Conservation (phyloP, 805 yeast species). For the Pichia membranifaciens region DNA sequence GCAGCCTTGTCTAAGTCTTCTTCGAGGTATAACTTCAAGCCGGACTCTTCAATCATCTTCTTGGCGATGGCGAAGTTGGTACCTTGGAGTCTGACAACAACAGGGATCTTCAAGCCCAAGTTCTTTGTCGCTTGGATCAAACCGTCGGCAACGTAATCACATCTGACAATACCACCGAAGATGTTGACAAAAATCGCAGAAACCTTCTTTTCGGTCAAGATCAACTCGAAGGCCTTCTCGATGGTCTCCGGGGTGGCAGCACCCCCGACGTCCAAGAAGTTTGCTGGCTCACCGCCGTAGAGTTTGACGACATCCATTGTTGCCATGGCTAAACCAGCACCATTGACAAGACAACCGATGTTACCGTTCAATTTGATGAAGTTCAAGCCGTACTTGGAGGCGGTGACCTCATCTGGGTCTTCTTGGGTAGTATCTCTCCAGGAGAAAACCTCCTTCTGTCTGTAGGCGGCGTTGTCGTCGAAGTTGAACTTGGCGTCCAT, state of each 20-base stretch:
- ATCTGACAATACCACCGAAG: slow-evolving; percentile 99
- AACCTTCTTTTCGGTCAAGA: slow-evolving; percentile 82
- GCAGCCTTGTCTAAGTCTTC: slow-evolving; percentile 97
- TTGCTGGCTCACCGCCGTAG: slow-evolving; percentile 98
- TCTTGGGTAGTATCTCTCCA: slow-evolving; percentile 99
- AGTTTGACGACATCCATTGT: slow-evolving; percentile 98
- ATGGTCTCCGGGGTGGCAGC: slow-evolving; percentile 99
- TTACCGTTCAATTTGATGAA: slow-evolving; percentile 97
- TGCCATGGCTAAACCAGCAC: slow-evolving; percentile 99
- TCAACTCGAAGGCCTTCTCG: slow-evolving; percentile 92
- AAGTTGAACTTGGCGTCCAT: slow-evolving; percentile 99
- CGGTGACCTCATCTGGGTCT: slow-evolving; percentile 95
- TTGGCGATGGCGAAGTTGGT: slow-evolving; percentile 90
- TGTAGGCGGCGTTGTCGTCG: slow-evolving; percentile 92
- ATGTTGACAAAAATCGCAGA: slow-evolving; percentile 96
- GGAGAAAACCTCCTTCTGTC: slow-evolving; percentile 89
- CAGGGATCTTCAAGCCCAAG: slow-evolving; percentile 86
- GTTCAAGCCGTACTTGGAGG: slow-evolving; percentile 83
- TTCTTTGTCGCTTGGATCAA: slow-evolving; percentile 90
- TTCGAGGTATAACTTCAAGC: slow-evolving; percentile 86
- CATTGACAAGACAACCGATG: slow-evolving; percentile 98
- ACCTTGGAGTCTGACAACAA: slow-evolving; percentile 98
- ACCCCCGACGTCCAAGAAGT: slow-evolving; percentile 99
- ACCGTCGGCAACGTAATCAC: slow-evolving; percentile 98
- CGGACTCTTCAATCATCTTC: slow-evolving; percentile 78